Evolutionary conservation across 768 basidiomycete genomes (phyloP).

Genomic region (Boletus sp.): DNA sequence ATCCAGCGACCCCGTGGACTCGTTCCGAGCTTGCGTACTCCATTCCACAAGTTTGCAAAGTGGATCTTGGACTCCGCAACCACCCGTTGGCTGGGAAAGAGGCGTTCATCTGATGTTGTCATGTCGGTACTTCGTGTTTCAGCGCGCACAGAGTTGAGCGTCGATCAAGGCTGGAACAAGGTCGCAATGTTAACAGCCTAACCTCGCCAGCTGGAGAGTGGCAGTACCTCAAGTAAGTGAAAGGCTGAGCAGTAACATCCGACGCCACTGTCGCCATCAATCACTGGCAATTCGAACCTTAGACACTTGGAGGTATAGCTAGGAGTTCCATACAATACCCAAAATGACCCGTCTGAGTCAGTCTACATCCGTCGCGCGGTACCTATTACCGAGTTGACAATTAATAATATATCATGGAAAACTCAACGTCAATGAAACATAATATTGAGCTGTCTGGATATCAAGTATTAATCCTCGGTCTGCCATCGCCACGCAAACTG

Average conservation of each 20-base stretch:
- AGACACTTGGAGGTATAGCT: conserved; percentile 1
- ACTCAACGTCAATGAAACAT: background rate
- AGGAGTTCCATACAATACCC: background rate
- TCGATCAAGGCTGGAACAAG: conserved; percentile 20
- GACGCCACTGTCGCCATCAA: conserved; percentile 30
- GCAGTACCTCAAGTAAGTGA: conserved; percentile 18
- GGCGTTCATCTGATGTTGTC: conserved; percentile 1
- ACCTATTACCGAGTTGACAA: conserved; percentile 1
- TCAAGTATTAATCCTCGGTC: conserved; percentile 3
- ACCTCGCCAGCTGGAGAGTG: conserved; percentile 7
- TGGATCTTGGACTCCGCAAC: background rate
- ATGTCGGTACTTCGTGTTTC: conserved; percentile 13
- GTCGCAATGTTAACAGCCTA: conserved; percentile 28
- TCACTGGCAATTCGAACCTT: conserved; percentile 2
- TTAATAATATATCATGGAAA: background rate
- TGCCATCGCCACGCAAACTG: conserved; percentile 12
- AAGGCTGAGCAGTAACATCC: conserved; percentile 20
- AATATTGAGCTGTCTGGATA: background rate
- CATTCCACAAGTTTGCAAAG: background rate
- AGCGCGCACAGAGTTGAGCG: conserved; percentile 13
- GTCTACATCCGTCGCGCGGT: background rate
- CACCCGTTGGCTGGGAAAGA: background rate
- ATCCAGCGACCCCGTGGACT: conserved; percentile 1
- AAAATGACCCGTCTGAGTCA: background rate
- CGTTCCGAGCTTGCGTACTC: background rate